Evolutionary conservation across 179 eudicot genomes (phyloP), one percentile per base, ranked within the genome.

Genomic region (Silene coronaria): DNA sequence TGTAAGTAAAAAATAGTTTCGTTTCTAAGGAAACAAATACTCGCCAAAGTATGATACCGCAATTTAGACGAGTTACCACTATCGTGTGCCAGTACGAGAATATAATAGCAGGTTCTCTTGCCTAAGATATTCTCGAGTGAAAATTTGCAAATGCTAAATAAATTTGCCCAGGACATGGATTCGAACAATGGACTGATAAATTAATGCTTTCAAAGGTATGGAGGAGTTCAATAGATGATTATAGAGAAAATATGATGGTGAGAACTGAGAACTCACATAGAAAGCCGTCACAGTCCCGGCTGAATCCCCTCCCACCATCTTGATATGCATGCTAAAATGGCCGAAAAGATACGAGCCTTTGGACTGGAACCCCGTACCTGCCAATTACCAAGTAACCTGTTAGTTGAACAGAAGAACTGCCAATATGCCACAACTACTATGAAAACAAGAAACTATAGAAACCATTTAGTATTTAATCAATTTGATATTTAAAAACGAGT

Each of bases 291-390:
- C 79, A 26, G 79, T 76, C 51, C 79, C 79, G 7, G 74, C 74
- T 1, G 79, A 70, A n/a, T 76, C 79, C 1, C 74, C 74, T 17
- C 30, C 67, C 1, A 76, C 92, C 87, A 91, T 75, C 17, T 76
- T 76, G 58, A 76, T 76, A 60, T 34, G 64, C 75, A 68, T 76
- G 67, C 74, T 58, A 21, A 68, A 76, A 64, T 76, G 93, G 14
- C 97, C 97, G 71, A 90, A 90, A 45, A 91, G 81, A 71, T 90
- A 91, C 27, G 95, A 86, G 10, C 91, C 91, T 74, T 91, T 91
- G 2, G 97, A 91, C 70, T 91, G 97, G 72, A 91, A 91, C 14
- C 97, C 97, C 34, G 97, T 90, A 14, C 97, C 96, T 88, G 78
- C 67, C 21, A 57, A 38, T 11, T 22, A 38, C 36, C 64, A 13